phyloP scores from a whole-genome alignment of 139 green algal species.

The Haematococcus lacustris region DNA sequence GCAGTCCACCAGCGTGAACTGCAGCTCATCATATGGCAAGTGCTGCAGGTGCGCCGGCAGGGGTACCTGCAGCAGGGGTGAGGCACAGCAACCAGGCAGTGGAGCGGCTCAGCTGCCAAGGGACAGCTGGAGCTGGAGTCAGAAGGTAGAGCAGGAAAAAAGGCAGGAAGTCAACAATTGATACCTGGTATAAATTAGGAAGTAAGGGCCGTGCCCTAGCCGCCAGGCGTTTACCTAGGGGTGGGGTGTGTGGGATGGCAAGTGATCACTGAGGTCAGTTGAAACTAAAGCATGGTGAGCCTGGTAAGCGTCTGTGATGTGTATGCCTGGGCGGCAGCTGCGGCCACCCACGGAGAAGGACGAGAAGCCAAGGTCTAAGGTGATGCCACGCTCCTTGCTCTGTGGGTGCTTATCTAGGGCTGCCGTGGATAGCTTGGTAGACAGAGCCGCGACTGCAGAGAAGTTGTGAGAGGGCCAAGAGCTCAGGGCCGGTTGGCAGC shows the following conservation, averaged over 20 bases:
- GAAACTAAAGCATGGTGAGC: no score
- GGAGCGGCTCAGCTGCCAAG: no score
- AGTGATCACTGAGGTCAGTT: no score
- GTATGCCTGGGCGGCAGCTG: background rate
- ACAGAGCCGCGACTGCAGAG: conserved; percentile 73
- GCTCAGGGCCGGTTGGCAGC: background rate
- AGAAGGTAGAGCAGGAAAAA: background rate
- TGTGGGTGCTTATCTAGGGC: conserved; percentile 95
- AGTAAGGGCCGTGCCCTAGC: background rate
- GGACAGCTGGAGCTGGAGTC: no score
- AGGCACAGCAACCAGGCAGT: no score
- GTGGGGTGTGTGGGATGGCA: background rate
- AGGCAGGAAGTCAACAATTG: background rate
- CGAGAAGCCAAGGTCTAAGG: conserved; percentile 94
- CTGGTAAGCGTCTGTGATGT: background rate
- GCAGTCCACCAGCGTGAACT: conserved; percentile 97
- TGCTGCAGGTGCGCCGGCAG: conserved; percentile 32
- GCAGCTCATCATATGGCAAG: conserved; percentile 34
- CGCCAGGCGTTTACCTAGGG: background rate
- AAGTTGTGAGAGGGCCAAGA: background rate
- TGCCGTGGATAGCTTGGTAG: conserved; percentile 83
- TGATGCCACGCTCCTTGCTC: conserved; percentile 90
- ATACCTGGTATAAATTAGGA: background rate
- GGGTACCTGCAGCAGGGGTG: conserved; percentile 23
- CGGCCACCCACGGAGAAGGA: conserved; percentile 57